Base-by-base conservation (phyloP, 2,329 filamentous ascomycete genomes). In the Raffaelea deltoideospora region DNA sequence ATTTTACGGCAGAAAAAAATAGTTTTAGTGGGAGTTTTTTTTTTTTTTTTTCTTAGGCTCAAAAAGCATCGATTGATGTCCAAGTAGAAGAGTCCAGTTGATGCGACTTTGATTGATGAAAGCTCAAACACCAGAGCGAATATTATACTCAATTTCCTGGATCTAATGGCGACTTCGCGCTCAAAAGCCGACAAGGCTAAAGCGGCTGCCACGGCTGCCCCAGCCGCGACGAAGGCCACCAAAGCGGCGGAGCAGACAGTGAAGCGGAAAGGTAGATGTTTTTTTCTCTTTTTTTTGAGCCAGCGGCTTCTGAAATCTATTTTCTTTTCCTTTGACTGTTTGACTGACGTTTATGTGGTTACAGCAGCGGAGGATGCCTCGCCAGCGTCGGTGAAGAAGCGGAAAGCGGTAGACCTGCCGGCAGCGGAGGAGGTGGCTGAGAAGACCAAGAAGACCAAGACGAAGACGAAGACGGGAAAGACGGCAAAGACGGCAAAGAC, bases 181-280 rank as follows among this genome's bases (percentile, higher is more conserved):
- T 8, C 28, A 18, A 30, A 30, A 7, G 28, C 3, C 28, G 13
- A 11, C 4, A 30, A 30, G 28, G 28, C 28, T 15, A 30, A 30
- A 15, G 28, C 15, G 7, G 15, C 28, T 4, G 28, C n/a, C n/a
- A 15, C 15, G 13, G 5, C 28, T 6, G 28, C 11, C n/a, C 48
- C 43, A 34, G 47, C 35, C 71, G 72, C 48, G 62, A 52, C 54
- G 67, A 52, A 52, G 61, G 48, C 56, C 66, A 53, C n/a, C 4
- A 30, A 17, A 15, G 5, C 26, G 26, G 26, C 5, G n/a, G 18
- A 30, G 13, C n/a, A 30, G 15, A 18, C 28, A 7, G 14, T 18
- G 7, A 30, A 30, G 28, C 13, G 28, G 13, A 30, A 30, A 30
- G 28, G 28, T 30, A 15, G 18, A 15, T 17, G 7, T 30, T 8